A percentile compares a stretch with the other conserved stretches of the same genome.
Conservation (phyloP, 1,139 yeast species). For the Citeromyces siamensis region DNA sequence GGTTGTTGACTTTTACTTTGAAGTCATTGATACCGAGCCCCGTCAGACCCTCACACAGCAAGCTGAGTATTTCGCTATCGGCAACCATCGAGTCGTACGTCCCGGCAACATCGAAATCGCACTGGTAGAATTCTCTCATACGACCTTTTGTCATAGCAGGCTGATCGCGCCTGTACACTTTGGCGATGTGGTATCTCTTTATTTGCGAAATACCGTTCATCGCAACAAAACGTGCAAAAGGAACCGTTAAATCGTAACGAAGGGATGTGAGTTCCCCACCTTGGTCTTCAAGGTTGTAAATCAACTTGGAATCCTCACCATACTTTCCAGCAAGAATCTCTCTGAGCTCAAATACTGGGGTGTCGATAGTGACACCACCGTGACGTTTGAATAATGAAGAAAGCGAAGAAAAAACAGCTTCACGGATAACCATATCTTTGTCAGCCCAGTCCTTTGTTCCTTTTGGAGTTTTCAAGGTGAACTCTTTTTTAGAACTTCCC, state of each 20-base stretch:
- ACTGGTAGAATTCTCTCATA: conserved; percentile 98
- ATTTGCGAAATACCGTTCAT: conserved; percentile 83
- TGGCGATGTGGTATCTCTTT: conserved; percentile 93
- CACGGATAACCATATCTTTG: conserved; percentile 90
- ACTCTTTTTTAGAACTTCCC: conserved; percentile 19
- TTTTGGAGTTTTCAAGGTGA: conserved; percentile 84
- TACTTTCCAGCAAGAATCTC: conserved; percentile 94
- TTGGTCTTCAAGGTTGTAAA: conserved; percentile 92
- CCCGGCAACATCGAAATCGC: conserved; percentile 97
- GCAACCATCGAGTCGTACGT: conserved; percentile 89
- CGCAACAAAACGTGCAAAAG: conserved; percentile 94
- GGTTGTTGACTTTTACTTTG: conserved; percentile 85
- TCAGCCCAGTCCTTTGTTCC: conserved; percentile 99
- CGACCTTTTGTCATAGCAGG: conserved; percentile 99
- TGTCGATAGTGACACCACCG: conserved; percentile 96
- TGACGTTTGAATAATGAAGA: conserved; percentile 77
- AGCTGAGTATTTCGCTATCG: conserved; percentile 77
- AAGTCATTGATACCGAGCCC: conserved; percentile 79
- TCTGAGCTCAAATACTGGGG: conserved; percentile 92
- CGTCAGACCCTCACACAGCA: conserved; percentile 74
- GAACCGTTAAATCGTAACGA: conserved; percentile 93
- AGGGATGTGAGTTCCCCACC: conserved; percentile 95
- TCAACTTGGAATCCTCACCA: conserved; percentile 95
- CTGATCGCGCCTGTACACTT: conserved; percentile 96
- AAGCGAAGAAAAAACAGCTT: conserved; percentile 66